Base-by-base conservation (phyloP, 148 eudicot genomes). In the Polygonum aviculare region DNA sequence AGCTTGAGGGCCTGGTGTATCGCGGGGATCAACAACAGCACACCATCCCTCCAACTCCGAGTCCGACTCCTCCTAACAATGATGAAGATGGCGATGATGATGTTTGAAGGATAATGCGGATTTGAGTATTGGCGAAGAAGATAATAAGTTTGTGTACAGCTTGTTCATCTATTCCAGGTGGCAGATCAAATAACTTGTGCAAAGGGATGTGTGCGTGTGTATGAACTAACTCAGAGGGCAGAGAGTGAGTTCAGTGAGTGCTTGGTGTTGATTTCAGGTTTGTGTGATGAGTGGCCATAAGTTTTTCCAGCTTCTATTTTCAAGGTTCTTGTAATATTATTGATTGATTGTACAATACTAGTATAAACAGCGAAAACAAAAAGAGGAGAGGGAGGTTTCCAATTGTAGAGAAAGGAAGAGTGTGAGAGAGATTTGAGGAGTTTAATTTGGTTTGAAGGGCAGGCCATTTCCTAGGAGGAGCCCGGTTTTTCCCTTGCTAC, bases 231-330 rank as follows among this genome's bases (percentile, higher is more conserved):
- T 62, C 69, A 31, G 18, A 62, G 16, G 15, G 18, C 1, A 39
- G 12, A 60, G 67, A 26, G 36, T 8, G 22, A 26, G 67, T 26
- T 60, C 5, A 60, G 67, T 60, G 14, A 7, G 59, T 21, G 67
- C 11, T 26, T 26, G 31, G 35, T 60, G 35, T 7, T 60, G 59
- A 10, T 60, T 60, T 60, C 67, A 60, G 33, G 35, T 60, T 60
- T 67, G 72, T 67, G 72, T 67, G 71, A 65, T 65, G 72, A 67
- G 72, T 67, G 72, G 16, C 19, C 72, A 4, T 67, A 67, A 67
- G 44, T 67, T 67, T 8, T 67, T 14, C 4, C 70, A 65, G 40
- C 70, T 1, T 63, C 3, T 65, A 44, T 36, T 65, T 60, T 65
- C 71, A 65, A 65, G 71, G 9, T 65, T 67, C 38, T 21, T 67